phyloP scores from a whole-genome alignment of 2,329 filamentous ascomycete genomes.

The Salinomyces thailandicus region DNA sequence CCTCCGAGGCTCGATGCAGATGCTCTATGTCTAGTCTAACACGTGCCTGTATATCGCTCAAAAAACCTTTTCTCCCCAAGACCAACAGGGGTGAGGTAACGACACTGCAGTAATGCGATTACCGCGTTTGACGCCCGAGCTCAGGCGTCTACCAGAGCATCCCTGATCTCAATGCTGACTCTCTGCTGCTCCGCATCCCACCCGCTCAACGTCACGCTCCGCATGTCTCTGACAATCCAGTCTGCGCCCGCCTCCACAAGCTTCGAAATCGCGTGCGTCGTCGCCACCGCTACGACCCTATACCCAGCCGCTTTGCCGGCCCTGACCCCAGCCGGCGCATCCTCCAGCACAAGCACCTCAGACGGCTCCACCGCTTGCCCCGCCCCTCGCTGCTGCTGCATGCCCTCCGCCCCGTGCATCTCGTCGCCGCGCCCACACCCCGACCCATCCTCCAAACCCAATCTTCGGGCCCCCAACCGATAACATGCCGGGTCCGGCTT shows the following conservation, averaged over 20 bases:
- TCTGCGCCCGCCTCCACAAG: conserved; percentile 68
- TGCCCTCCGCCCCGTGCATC: not conserved
- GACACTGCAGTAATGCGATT: too few species aligned
- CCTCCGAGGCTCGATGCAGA: too few species aligned
- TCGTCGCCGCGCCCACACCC: too few species aligned
- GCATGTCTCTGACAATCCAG: conserved; percentile 74
- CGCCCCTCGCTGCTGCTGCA: not conserved
- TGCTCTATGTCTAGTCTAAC: too few species aligned
- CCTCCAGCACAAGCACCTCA: conserved; percentile 68
- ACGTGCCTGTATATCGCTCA: too few species aligned
- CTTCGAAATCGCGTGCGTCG: conserved; percentile 67
- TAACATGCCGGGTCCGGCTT: conserved; percentile 44
- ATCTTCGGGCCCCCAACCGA: conserved; percentile 31
- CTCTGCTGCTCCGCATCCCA: conserved; percentile 45
- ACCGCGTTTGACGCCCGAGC: too few species aligned
- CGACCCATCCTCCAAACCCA: conserved; percentile 32
- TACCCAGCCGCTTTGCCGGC: conserved; percentile 80
- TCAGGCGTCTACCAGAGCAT: conserved; percentile 49
- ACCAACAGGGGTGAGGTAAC: too few species aligned
- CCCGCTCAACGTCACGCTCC: conserved; percentile 55
- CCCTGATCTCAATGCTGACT: conserved; percentile 56
- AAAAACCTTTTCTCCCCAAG: too few species aligned
- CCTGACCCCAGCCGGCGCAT: conserved; percentile 74
- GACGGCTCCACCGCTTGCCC: conserved; percentile 6
- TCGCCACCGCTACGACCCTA: conserved; percentile 72